A percentile compares a stretch with the other conserved stretches of the same genome.
These are phyloP conservation scores for Acacia acuminata DNA, from an alignment of 306 rosid species.

Conservation along the genomic window DNA sequence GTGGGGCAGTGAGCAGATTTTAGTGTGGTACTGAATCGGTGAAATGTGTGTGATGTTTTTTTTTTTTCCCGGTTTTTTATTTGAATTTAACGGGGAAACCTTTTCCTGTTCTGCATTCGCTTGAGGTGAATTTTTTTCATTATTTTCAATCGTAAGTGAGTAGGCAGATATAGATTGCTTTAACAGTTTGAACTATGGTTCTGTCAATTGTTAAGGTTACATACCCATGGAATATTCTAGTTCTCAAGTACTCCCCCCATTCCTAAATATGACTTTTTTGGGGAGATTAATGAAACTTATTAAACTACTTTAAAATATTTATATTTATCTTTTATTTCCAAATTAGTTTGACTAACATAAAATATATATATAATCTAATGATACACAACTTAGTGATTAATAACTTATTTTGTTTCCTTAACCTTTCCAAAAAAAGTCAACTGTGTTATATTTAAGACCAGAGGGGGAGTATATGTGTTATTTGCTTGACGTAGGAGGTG, in stretches of 20 bases:
- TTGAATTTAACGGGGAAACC: background rate
- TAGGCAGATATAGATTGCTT: background rate
- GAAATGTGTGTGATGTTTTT: background rate
- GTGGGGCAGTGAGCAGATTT: constrained; percentile 23
- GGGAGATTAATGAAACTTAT: too few species aligned
- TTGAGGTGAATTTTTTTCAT: constrained; percentile 9
- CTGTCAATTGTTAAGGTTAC: constrained; percentile 8
- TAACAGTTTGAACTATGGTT: background rate
- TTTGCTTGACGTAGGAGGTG: constrained; percentile 9
- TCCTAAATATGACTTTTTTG: too few species aligned
- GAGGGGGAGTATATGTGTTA: background rate
- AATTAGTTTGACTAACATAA: too few species aligned
- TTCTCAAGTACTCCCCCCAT: background rate
- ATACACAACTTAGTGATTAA: too few species aligned
- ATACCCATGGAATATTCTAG: background rate
- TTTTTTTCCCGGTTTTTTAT: background rate
- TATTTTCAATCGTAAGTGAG: background rate
- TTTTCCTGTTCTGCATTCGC: constrained; percentile 3
- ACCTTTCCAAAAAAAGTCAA: too few species aligned
- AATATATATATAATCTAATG: too few species aligned
- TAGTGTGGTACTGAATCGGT: background rate
- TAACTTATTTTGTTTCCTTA: too few species aligned
- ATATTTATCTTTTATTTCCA: too few species aligned
- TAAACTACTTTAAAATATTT: too few species aligned
- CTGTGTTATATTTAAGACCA: too few species aligned